Evolutionary conservation across 2,329 filamentous ascomycete species (phyloP), one percentile per base, ranked within the genome.

Genomic region (Diaporthe ampelina): DNA sequence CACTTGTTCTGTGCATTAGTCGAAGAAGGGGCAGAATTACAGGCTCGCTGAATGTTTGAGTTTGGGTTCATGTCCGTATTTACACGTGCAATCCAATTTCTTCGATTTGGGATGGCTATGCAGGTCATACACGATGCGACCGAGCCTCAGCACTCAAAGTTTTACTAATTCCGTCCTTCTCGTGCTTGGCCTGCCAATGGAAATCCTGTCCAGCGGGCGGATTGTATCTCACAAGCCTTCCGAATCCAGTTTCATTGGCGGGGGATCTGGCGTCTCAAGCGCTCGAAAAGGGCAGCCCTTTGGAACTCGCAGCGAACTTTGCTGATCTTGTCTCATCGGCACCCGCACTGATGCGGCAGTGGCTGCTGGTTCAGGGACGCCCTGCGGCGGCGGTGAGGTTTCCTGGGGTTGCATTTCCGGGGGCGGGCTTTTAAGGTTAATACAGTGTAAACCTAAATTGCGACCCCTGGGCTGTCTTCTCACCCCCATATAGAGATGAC

Each of bases 231-330:
- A 26, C n/a, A 68, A 68, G 48, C 63, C 63, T 68, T 21, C 48
- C 45, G 63, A 40, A 40, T 54, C n/a, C 15, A 68, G 63, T 68
- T 68, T 68, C 63, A 68, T 24, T 54, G 45, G 32, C 48, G 32
- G 15, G 29, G 48, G 29, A 68, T 68, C 48, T 68, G 63, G 63
- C 63, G 63, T 54, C 63, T 68, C 63, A 54, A 54, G 63, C 63
- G 26, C 32, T 68, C 48, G 32, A 29, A 68, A 54, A 67, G 8
- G 48, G n/a, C 48, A 40, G 29, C 48, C 50, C 63, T 54, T 54
- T 68, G 63, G 63, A 68, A 68, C 63, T 68, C 45, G 63, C 48
- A 68, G 48, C 32, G 63, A 68, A 68, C 63, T 68, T 54, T 68
- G 63, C 63, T 54, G 63, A 68, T 68, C 63, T 68, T 21, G 63